Percentiles rank a stretch among this genome's conserved stretches.
phyloP scores from a whole-genome alignment of 768 basidiomycete genomes.

The Pleurotus eryngii region DNA sequence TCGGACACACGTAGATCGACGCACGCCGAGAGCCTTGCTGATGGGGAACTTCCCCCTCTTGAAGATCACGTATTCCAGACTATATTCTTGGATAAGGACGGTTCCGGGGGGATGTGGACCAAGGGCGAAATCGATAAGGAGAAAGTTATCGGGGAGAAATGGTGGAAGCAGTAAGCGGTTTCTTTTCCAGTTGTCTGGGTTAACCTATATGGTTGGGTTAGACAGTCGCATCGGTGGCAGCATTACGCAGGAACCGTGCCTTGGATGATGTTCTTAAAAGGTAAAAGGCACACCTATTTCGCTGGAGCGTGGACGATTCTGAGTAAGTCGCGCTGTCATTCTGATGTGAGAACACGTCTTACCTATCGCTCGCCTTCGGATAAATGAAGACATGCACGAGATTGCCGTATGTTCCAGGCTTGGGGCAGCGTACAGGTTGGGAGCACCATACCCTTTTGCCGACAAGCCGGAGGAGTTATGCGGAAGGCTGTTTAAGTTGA shows the following conservation, averaged over 20 bases:
- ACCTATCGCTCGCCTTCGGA: not conserved
- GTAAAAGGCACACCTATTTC: slow-evolving; percentile 31
- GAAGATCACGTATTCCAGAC: slow-evolving; percentile 48
- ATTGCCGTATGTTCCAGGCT: slow-evolving; percentile 37
- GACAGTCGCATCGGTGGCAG: slow-evolving; percentile 44
- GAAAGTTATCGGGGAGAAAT: slow-evolving; percentile 39
- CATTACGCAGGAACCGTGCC: slow-evolving; percentile 35
- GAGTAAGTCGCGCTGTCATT: slow-evolving; percentile 17
- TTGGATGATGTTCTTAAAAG: slow-evolving; percentile 36
- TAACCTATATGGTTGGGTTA: not conserved
- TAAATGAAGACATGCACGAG: slow-evolving; percentile 31
- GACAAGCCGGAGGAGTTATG: slow-evolving; percentile 24
- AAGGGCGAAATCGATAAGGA: slow-evolving; percentile 35
- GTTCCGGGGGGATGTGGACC: slow-evolving; percentile 38
- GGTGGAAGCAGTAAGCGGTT: slow-evolving; percentile 47
- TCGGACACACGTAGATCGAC: not conserved
- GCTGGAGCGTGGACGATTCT: slow-evolving; percentile 36
- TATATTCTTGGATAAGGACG: slow-evolving; percentile 43
- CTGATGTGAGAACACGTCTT: not conserved
- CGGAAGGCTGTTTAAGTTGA: slow-evolving; percentile 25
- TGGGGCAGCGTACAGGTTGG: slow-evolving; percentile 33
- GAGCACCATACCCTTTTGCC: slow-evolving; percentile 33
- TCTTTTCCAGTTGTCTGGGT: not conserved
- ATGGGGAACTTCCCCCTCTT: slow-evolving; percentile 19
- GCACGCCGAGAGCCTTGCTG: not conserved